Evolutionary conservation across 805 yeast genomes (phyloP), one percentile per base, ranked within the genome.

Genomic region (Ogataea chonburiensis): DNA sequence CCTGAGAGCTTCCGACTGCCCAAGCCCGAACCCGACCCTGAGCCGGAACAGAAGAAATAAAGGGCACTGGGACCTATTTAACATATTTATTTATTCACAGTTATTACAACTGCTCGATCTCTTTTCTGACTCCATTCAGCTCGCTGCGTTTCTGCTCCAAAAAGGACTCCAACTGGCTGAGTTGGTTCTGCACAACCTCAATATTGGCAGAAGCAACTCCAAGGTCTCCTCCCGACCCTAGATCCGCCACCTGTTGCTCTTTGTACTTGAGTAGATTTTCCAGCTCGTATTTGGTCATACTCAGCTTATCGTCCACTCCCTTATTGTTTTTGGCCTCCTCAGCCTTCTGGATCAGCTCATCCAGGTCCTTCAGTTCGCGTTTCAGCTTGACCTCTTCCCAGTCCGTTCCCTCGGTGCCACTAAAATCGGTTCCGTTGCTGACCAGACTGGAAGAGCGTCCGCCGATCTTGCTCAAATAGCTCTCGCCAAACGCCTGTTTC

Each of bases 321-420:
- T 56, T 58, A 41, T 33, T 54, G 24, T 67, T 64, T 24, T 74
- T 64, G 17, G 70, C 77, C 12, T 60, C 56, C 45, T 75, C 76
- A 3, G 85, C 81, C 40, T 74, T 71, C 7, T 63, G 67, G 38
- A 85, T 71, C 48, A 79, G 70, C n/a, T 67, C 61, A 50, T 88
- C 95, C 31, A 89, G 62, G 43, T 85, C 86, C 9, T 79, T 71
- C 43, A 91, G 68, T 56, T 88, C 91, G 32, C 89, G 75, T 62
- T 79, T 79, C 47, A 88, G 71, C 49, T 93, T 73, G 11, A 83
- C 94, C 52, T 83, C 87, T 59, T 89, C 97, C 95, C 97, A 87
- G 53, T 88, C 96, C 2, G 87, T 79, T n/a, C 81, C 88, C 50
- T 75, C 74, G 4, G 78, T 81, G 1, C 78, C 71, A 4, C 82